These are phyloP conservation scores for Neoboletus subvelutipes DNA, from an alignment of 768 basidiomycete species.

Conservation along the genomic window DNA sequence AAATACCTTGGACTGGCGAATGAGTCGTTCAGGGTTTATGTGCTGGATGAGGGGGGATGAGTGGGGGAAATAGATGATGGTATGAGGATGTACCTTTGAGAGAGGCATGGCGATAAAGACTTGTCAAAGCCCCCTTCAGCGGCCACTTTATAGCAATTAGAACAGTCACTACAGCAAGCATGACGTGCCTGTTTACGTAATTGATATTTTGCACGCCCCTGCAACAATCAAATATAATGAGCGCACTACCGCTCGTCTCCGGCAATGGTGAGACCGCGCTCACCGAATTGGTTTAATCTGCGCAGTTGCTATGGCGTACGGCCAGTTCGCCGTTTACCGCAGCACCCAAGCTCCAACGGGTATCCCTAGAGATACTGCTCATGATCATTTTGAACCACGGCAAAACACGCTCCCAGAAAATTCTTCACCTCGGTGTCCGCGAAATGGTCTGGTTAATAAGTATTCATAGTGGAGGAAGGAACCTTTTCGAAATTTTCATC, in stretches of 20 bases:
- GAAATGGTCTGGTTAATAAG: background rate
- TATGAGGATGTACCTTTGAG: conserved; percentile 45
- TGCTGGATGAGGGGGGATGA: conserved; percentile 40
- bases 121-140: background rate
- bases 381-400: background rate
- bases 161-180: background rate
- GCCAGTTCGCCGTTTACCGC: background rate
- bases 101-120: conserved; percentile 48
- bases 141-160: conserved; percentile 7
- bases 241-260: no score
- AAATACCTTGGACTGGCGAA: conserved; percentile 54
- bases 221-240: no score
- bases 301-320: background rate
- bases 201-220: background rate
- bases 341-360: background rate
- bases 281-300: background rate
- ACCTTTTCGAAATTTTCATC: background rate
- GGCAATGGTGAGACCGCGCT: background rate
- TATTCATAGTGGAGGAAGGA: background rate
- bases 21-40: conserved; percentile 64
- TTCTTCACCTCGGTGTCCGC: background rate
- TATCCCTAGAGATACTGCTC: background rate
- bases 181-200: background rate
- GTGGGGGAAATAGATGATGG: background rate
- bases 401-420: background rate